A percentile compares a stretch with the other conserved stretches of the same genome.
Evolutionary conservation across 2,329 filamentous ascomycete species (phyloP).

Genomic region (Chaetomium olivaceum): DNA sequence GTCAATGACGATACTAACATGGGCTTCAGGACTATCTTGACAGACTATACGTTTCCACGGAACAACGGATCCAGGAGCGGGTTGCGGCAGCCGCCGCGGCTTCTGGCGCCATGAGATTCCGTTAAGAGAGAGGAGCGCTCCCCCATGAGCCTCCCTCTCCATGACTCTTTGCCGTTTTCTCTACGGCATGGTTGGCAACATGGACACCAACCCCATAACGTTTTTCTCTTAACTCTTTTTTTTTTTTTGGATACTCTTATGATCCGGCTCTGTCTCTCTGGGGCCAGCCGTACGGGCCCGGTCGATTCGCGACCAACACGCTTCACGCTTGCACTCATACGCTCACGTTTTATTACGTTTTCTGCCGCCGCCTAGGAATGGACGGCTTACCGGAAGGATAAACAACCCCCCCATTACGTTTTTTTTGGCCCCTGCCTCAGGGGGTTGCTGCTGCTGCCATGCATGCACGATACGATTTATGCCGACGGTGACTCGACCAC

Average conservation of each 20-base stretch:
- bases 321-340: neutral
- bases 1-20: neutral
- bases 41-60: conserved; percentile 77
- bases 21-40: conserved; percentile 63
- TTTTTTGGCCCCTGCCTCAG: neutral
- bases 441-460: neutral
- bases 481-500: neutral
- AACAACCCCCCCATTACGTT: neutral
- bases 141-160: neutral
- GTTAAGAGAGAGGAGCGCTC: conserved; percentile 14
- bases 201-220: conserved; percentile 11
- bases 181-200: neutral
- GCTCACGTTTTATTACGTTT: neutral
- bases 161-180: neutral
- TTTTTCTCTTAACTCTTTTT: conserved; percentile 4
- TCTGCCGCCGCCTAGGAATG: neutral
- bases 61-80: conserved; percentile 74
- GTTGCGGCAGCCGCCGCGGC: conserved; percentile 38
- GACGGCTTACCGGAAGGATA: neutral
- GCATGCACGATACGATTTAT: neutral
- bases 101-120: conserved; percentile 27
- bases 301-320: neutral
- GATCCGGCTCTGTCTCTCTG: neutral
- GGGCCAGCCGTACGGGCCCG: neutral
- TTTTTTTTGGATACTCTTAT: neutral